A percentile compares a stretch with the other conserved stretches of the same genome.
These are phyloP conservation scores for Medicago ruthenica DNA, from an alignment of 306 rosid genomes.

Conservation along the genomic window DNA sequence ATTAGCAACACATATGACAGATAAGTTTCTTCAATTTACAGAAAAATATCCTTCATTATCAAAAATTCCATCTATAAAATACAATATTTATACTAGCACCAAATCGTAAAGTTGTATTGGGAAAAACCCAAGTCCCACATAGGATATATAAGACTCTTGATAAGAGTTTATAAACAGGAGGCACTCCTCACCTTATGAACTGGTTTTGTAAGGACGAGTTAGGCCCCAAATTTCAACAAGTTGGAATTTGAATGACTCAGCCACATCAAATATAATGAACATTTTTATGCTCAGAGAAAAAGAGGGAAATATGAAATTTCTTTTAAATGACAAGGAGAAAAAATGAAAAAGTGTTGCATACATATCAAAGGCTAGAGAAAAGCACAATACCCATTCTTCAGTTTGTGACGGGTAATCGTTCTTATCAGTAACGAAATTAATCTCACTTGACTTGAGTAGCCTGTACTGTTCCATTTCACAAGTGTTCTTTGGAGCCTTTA, in stretches of 20 bases:
- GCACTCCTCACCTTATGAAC: too few relatives aligned
- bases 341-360: constrained; percentile 29
- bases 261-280: constrained; percentile 14
- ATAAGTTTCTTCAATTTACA: background rate
- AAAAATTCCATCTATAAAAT: constrained; percentile 21
- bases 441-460: constrained; percentile 45
- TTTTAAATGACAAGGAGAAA: background rate
- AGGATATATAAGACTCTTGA: too few relatives aligned
- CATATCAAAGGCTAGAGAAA: constrained; percentile 50
- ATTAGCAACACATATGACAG: constrained; percentile 9
- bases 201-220: too few relatives aligned
- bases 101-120: constrained; percentile 11
- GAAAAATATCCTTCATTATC: background rate
- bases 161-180: too few relatives aligned
- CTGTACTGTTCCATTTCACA: constrained; percentile 40
- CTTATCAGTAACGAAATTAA: constrained; percentile 34
- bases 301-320: constrained; percentile 19
- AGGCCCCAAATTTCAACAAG: too few relatives aligned
- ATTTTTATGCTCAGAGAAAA: background rate
- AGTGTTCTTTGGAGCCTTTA: constrained; percentile 47
- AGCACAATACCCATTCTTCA: constrained; percentile 50
- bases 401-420: constrained; percentile 37
- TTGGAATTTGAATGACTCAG: constrained; percentile 2
- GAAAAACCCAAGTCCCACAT: too few relatives aligned
- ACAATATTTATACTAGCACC: constrained; percentile 22